These are phyloP conservation scores for Trifolium repens DNA, from an alignment of 306 rosid genomes.

Conservation along the genomic window DNA sequence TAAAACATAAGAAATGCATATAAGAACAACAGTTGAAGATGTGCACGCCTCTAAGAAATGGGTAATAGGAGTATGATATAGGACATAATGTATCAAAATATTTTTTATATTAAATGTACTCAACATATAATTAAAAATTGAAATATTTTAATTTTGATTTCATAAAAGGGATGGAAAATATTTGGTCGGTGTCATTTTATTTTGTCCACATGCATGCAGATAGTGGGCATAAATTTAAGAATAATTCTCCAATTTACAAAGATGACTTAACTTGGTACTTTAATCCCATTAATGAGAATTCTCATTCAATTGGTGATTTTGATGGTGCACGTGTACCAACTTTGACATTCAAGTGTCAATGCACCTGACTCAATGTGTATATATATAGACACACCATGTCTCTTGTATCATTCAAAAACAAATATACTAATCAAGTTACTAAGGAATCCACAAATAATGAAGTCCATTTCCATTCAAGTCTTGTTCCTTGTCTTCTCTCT, in stretches of 20 bases:
- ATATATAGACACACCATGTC: background rate
- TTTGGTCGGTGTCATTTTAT: background rate
- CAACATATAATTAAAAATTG: background rate
- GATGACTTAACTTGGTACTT: background rate
- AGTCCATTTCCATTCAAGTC: slow-evolving; percentile 45
- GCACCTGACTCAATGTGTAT: background rate
- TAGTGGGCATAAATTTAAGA: background rate
- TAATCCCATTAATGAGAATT: background rate
- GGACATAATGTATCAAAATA: background rate
- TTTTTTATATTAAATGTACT: background rate
- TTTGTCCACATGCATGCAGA: background rate
- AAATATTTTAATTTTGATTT: background rate
- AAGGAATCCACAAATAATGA: slow-evolving; percentile 30
- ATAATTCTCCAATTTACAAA: slow-evolving; percentile 1
- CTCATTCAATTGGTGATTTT: background rate
- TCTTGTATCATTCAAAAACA: slow-evolving; percentile 8
- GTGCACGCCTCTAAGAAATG: background rate
- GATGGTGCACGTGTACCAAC: background rate
- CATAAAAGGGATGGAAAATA: background rate
- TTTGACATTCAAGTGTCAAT: background rate
- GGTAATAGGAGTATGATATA: background rate
- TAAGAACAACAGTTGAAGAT: background rate
- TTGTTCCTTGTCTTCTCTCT: slow-evolving; percentile 47
- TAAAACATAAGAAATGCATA: background rate
- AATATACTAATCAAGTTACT: background rate